Evolutionary conservation across 2,329 filamentous ascomycete genomes (phyloP), one percentile per base, ranked within the genome.

Genomic region (Drechslera avenae): DNA sequence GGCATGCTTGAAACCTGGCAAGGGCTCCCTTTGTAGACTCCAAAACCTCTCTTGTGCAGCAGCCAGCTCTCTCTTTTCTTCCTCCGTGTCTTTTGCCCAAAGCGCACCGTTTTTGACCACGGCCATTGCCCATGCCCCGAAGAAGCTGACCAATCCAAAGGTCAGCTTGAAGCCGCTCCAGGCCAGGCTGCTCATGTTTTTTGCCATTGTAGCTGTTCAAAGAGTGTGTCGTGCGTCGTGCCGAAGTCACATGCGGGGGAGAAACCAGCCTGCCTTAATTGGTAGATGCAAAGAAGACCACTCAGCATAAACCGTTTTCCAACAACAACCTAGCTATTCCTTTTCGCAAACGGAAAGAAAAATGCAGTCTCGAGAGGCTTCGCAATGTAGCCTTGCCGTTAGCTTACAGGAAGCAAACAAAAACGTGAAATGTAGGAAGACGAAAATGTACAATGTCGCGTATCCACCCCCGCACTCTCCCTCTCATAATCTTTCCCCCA

Each of bases 41-140:
- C 83, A 85, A 57, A 83, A 75, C 32, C 75, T 73, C 53, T 81
- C 71, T 56, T 78, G 78, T 45, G 79, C 83, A 84, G 37, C 23
- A 40, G 31, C 8, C 45, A 52, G 33, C 31, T 48, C 50, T 16
- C 31, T 39, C 39, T 67, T 68, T 56, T 70, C 68, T 23, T 67
- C 61, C 7, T 59, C 54, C 13, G 47, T 66, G 19, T 66, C 59
- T 23, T 51, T 57, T 12, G 64, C 64, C 50, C 62, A 64, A 16
- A 74, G 59, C 5, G 61, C 57, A 8, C 64, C 63, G 39, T 73
- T 66, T 14, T 62, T 57, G 32, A 69, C 14, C 3, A 61, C 51
- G 13, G 69, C 65, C 13, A 57, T 50, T 1, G 50, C 46, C 35
- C 64, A 59, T 31, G 67, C 61, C 10, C 48, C 32, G 2, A 60